Conservation (phyloP, 192 early-diverging fungal genomes). For the Coemansia sp. region DNA sequence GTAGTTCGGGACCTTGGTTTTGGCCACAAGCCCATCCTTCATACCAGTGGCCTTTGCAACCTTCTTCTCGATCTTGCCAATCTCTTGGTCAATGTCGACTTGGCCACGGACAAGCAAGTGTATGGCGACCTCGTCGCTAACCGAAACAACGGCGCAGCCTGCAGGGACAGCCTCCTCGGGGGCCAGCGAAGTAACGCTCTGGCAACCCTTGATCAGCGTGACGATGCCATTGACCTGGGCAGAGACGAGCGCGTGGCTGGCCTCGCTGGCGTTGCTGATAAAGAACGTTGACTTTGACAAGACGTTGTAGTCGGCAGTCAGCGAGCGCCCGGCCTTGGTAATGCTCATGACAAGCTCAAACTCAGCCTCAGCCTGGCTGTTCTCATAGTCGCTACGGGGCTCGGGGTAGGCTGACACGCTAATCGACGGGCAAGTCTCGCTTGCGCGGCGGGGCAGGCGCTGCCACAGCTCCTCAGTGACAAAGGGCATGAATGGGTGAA, state of each 20-base stretch:
- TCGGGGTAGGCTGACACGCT: slow-evolving; percentile 61
- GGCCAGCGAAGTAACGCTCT: slow-evolving; percentile 64
- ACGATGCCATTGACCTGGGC: slow-evolving; percentile 66
- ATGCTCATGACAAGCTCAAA: slow-evolving; percentile 81
- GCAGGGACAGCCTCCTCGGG: slow-evolving; percentile 63
- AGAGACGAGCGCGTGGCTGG: slow-evolving; percentile 55
- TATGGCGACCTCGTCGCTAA: slow-evolving; percentile 72
- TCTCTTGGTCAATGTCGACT: slow-evolving; percentile 83
- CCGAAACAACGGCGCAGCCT: slow-evolving; percentile 74
- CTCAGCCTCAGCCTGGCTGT: slow-evolving; percentile 69
- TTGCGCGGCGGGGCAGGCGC: slow-evolving; percentile 79
- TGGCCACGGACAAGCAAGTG: slow-evolving; percentile 77
- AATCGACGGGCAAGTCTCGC: slow-evolving; percentile 63
- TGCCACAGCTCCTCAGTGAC: slow-evolving; percentile 99
- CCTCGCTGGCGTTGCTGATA: slow-evolving; percentile 57
- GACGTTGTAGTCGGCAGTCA: slow-evolving; percentile 80
- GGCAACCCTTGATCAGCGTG: slow-evolving; percentile 74
- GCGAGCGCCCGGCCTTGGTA: slow-evolving; percentile 73
- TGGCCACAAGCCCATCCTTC: slow-evolving; percentile 63
- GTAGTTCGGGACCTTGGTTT: slow-evolving; percentile 71
- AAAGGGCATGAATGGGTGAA: slow-evolving; percentile 99
- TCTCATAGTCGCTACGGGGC: slow-evolving; percentile 58
- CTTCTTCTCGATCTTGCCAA: slow-evolving; percentile 79
- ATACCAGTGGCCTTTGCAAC: slow-evolving; percentile 66
- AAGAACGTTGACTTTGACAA: slow-evolving; percentile 57